These are phyloP conservation scores for Clitoria ternatea DNA, from an alignment of 306 rosid species.

Conservation along the genomic window DNA sequence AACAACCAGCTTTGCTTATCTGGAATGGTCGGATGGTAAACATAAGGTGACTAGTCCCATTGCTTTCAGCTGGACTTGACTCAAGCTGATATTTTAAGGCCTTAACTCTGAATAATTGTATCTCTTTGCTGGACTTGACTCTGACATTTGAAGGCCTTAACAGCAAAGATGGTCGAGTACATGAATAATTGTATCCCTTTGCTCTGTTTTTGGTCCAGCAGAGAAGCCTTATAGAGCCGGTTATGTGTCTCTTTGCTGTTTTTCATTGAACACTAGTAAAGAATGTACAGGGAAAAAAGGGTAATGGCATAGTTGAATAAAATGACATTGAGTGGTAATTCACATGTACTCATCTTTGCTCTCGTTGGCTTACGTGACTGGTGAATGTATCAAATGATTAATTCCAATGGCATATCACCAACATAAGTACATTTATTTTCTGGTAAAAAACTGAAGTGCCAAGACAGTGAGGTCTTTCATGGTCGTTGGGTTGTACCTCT, in stretches of 20 bases:
- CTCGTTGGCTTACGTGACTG: not conserved
- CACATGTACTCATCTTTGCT: not conserved
- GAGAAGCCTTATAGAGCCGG: conserved; percentile 17
- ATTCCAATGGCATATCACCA: not conserved
- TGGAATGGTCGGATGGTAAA: conserved; percentile 90
- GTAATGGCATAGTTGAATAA: not conserved
- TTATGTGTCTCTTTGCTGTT: conserved; percentile 14
- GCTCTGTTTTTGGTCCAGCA: conserved; percentile 12
- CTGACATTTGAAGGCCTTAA: conserved; percentile 13
- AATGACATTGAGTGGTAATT: not conserved
- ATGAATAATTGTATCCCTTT: conserved; percentile 2
- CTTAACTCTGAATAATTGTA: conserved; percentile 10
- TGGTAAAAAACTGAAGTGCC: not conserved
- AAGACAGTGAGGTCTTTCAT: not conserved
- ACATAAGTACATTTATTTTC: not conserved
- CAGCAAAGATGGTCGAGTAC: too few species aligned
- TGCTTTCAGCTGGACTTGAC: conserved; percentile 76
- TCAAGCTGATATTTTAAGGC: conserved; percentile 17
- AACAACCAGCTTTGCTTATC: conserved; percentile 52
- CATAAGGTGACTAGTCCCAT: conserved; percentile 69
- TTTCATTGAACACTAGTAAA: not conserved
- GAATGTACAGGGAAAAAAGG: conserved; percentile 29
- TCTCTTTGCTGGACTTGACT: conserved; percentile 47
- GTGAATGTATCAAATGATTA: not conserved
- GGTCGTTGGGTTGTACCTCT: not conserved